Base-by-base conservation (phyloP, 441 rosid species). In the Croton laevigatus region DNA sequence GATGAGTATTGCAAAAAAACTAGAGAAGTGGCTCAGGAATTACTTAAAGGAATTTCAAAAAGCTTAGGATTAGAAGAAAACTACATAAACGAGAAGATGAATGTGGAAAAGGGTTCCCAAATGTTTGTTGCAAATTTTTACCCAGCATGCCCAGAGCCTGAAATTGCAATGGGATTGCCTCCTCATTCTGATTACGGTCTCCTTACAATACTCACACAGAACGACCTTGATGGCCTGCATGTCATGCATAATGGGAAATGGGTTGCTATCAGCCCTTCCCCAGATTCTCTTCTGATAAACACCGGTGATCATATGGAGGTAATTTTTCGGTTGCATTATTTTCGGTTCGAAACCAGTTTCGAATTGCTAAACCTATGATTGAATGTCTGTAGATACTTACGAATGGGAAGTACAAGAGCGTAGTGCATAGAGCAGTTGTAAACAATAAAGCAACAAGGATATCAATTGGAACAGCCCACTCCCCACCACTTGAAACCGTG, bases 101-200 rank as follows among this genome's bases (percentile, higher is more conserved):
- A 73, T 20, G 53, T 81, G 23, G 85, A 67, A 38, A 3, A 55
- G 10, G 72, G 75, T 12, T 66, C 75, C 12, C 84, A 81, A 65
- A 54, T 81, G 46, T 40, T 80, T 0, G 82, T 78, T 0, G 72
- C 76, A 0, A 85, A 85, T 59, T 6, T 83, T 27, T 83, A 85
- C 70, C 87, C 87, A 0, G 84, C 85, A 13, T 83, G 87, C 51
- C 87, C 87, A 8, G 77, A 80, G 58, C 87, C 87, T 4, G 82
- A 85, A 34, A 49, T 65, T 0, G 82, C 72, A 8, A 77, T 85
- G 67, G 89, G 89, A 14, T 22, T 85, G 65, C 79, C 82, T 1
- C 80, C 87, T 11, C 89, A 85, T 68, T 75, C 89, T 0, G 85
- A 83, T 54, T 85, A 81, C 4, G 84, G 87, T 12, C 77, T 85